Percentiles rank a stretch among this genome's conserved stretches.
Conservation (phyloP, 2,329 filamentous ascomycete species). For the Epichloe sibirici region DNA sequence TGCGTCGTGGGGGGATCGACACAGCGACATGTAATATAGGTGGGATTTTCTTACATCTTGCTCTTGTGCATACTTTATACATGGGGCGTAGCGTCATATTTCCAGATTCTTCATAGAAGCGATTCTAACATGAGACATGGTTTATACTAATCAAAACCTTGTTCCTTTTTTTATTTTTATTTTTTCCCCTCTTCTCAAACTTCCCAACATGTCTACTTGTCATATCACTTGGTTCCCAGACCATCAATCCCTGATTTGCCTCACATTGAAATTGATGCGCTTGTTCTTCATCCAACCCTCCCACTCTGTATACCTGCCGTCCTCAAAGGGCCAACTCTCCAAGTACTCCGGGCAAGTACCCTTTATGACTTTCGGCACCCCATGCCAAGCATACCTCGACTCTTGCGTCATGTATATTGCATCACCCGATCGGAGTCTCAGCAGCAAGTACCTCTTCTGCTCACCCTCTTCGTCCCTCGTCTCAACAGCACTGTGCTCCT, state of each 20-base stretch:
- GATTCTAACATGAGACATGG: no score
- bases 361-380: conserved; percentile 74
- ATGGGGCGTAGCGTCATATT: no score
- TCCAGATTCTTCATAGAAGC: no score
- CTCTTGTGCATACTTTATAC: neutral
- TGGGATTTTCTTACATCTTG: neutral
- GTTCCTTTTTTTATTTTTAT: neutral
- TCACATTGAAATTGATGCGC: conserved; percentile 81
- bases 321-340: conserved; percentile 56
- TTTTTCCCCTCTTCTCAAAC: neutral
- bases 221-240: neutral
- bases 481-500: conserved; percentile 9
- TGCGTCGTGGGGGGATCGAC: neutral
- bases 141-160: no score
- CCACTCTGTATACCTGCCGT: conserved; percentile 53
- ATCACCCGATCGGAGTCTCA: conserved; percentile 73
- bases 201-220: no score
- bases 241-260: conserved; percentile 60
- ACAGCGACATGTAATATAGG: conserved; percentile 2
- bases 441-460: conserved; percentile 39
- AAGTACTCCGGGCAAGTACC: conserved; percentile 69
- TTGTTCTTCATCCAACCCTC: conserved; percentile 80
- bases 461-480: conserved; percentile 6
- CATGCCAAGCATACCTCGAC: conserved; percentile 87
- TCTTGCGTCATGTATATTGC: conserved; percentile 78